phyloP scores from a whole-genome alignment of 805 yeast species.

The Barnettozyma wickerhamii region DNA sequence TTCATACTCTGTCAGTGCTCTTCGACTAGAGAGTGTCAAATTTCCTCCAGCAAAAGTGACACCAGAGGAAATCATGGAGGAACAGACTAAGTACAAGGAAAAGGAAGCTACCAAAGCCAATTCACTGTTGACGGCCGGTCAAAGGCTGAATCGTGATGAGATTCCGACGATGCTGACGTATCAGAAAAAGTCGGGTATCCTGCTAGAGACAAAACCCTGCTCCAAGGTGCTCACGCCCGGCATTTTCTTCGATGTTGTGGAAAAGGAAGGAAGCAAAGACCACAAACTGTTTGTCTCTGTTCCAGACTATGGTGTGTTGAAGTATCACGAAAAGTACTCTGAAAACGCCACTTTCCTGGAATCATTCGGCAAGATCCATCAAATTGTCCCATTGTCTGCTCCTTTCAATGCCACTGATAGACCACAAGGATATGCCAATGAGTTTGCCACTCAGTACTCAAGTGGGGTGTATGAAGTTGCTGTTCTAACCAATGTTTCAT shows the following conservation, averaged over 20 bases:
- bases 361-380: constrained; percentile 59
- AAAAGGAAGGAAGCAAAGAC: constrained; percentile 20
- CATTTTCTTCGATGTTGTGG: constrained; percentile 68
- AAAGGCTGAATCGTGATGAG: constrained; percentile 19
- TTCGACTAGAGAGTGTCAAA: constrained; percentile 46
- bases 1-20: constrained; percentile 32
- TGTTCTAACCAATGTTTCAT: constrained; percentile 73
- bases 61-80: constrained; percentile 23
- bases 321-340: constrained; percentile 62
- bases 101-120: constrained; percentile 31
- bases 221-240: constrained; percentile 77
- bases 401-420: constrained; percentile 65
- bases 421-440: constrained; percentile 82
- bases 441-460: constrained; percentile 81
- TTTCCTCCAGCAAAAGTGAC: constrained; percentile 60
- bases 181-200: constrained; percentile 49
- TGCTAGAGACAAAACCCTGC: constrained; percentile 54
- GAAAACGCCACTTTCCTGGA: constrained; percentile 80
- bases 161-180: constrained; percentile 36
- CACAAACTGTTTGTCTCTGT: constrained; percentile 66
- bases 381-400: constrained; percentile 66
- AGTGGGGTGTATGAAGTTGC: constrained; percentile 67
- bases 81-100: constrained; percentile 23
- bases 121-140: constrained; percentile 19
- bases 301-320: constrained; percentile 81